Conservation (phyloP, 495 filamentous ascomycete species). For the Pyrenula massariospora region DNA sequence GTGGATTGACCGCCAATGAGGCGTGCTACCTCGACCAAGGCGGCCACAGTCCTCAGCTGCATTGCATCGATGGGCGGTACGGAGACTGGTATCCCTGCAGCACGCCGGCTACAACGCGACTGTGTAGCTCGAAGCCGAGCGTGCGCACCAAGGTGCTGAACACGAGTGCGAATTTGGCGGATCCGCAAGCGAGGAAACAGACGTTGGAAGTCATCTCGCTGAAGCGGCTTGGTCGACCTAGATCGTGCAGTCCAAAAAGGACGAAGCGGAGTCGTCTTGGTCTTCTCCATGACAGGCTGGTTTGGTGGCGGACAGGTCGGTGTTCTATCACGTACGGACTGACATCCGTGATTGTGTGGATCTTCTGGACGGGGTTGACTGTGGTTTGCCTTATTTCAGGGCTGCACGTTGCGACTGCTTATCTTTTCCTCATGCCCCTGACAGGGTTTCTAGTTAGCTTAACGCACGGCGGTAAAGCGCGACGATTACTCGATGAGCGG, state of each 20-base stretch:
- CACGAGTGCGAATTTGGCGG: background rate
- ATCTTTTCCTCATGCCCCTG: conserved; percentile 1
- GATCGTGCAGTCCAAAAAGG: background rate
- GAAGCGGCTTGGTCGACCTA: background rate
- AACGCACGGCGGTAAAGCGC: background rate
- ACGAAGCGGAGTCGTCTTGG: no score
- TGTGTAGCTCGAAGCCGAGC: background rate
- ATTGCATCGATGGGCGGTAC: conserved; percentile 2
- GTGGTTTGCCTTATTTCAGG: background rate
- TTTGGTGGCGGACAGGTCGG: no score
- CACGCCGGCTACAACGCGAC: conserved; percentile 1
- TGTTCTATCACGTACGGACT: background rate
- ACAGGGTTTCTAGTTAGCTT: background rate
- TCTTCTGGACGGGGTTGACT: background rate
- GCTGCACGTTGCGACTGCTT: conserved; percentile 1
- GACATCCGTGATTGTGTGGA: background rate
- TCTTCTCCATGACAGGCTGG: no score
- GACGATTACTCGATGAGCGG: background rate
- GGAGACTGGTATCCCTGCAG: conserved; percentile 1
- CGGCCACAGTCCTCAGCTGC: background rate
- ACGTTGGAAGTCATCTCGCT: background rate
- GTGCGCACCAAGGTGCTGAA: background rate
- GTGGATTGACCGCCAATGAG: background rate
- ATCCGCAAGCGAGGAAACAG: background rate
- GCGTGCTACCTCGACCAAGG: background rate